Evolutionary conservation across 2,329 filamentous ascomycete genomes (phyloP).

Genomic region (Arthrobotrys sinensis): DNA sequence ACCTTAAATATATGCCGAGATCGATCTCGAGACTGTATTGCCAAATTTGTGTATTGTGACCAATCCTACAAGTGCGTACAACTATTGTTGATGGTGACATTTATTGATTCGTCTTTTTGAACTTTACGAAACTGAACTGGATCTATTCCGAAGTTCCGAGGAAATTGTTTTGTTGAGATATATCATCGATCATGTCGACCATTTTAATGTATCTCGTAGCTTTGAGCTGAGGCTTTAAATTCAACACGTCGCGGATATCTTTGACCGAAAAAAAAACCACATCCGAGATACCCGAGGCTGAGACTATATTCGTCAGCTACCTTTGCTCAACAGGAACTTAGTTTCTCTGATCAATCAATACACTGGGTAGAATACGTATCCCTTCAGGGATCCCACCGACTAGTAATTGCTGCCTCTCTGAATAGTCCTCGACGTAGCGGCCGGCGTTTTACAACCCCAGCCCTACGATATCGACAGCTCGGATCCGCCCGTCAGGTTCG

Average conservation of each 20-base stretch:
- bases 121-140: too few relatives aligned
- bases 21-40: too few relatives aligned
- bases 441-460: slow-evolving; percentile 15
- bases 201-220: background rate
- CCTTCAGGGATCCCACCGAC: background rate
- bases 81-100: too few relatives aligned
- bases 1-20: too few relatives aligned
- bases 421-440: background rate
- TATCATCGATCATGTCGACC: too few relatives aligned
- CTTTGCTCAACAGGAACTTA: background rate
- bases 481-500: slow-evolving; percentile 12
- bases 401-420: background rate
- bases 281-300: background rate
- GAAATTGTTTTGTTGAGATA: too few relatives aligned
- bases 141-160: too few relatives aligned
- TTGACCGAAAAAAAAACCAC: background rate
- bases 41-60: too few relatives aligned
- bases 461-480: slow-evolving; percentile 3
- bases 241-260: background rate
- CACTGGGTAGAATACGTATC: background rate
- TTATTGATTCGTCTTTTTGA: too few relatives aligned
- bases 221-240: background rate
- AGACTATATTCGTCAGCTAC: slow-evolving; percentile 4
- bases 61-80: too few relatives aligned
- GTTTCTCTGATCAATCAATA: background rate